phyloP scores from a whole-genome alignment of 2,329 filamentous ascomycete species.

The Claviceps sp. region DNA sequence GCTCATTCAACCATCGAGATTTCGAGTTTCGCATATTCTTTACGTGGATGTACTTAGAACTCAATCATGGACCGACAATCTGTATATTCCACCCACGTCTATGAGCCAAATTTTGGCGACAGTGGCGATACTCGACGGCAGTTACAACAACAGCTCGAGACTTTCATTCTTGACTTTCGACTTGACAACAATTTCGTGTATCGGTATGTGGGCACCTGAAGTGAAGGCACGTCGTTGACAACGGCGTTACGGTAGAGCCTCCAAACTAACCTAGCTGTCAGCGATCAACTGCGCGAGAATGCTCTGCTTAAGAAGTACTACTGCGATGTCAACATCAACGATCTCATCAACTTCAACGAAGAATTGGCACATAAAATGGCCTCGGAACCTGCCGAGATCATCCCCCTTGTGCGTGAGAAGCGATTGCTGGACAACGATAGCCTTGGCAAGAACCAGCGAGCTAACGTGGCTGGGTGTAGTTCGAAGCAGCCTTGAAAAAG shows the following conservation, averaged over 20 bases:
- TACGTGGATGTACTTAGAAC: background rate
- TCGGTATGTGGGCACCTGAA: slow-evolving; percentile 42
- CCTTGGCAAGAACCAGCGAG: background rate
- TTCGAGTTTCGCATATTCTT: background rate
- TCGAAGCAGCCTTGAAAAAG: slow-evolving; percentile 77
- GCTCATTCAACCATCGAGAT: background rate
- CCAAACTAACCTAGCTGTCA: slow-evolving; percentile 22
- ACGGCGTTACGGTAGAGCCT: background rate
- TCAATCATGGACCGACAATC: slow-evolving; percentile 70
- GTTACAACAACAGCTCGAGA: slow-evolving; percentile 67
- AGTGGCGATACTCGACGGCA: slow-evolving; percentile 56
- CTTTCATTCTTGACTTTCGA: slow-evolving; percentile 87
- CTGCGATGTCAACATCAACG: slow-evolving; percentile 90
- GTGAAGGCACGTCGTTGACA: background rate
- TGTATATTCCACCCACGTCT: slow-evolving; percentile 74
- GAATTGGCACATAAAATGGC: slow-evolving; percentile 82
- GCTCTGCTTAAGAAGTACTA: slow-evolving; percentile 87
- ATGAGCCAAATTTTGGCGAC: slow-evolving; percentile 52
- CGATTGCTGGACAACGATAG: background rate
- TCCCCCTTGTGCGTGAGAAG: slow-evolving; percentile 61
- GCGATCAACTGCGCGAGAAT: slow-evolving; percentile 92
- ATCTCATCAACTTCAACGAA: slow-evolving; percentile 92
- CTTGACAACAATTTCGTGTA: slow-evolving; percentile 93
- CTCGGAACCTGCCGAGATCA: slow-evolving; percentile 82
- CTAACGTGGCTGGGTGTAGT: slow-evolving; percentile 37